Base-by-base conservation (phyloP, 176 grass and related monocot genomes). In the Oryza officinalis region DNA sequence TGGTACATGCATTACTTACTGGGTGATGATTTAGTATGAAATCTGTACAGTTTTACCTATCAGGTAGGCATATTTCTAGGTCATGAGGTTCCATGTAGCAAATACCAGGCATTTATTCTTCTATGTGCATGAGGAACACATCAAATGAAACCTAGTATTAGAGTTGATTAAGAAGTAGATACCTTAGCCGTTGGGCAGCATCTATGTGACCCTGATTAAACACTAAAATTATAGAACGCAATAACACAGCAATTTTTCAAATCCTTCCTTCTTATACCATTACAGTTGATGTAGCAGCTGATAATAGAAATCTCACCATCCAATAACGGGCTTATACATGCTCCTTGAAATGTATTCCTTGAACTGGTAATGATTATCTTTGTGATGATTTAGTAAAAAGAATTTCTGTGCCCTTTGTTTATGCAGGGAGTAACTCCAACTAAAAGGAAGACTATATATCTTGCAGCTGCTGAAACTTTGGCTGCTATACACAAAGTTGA, bases 401-500 rank as follows among this genome's bases (percentile, higher is more conserved):
- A 23, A 32, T 84, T 60, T 79, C n/a, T 64, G 17, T 61, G 10
- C 70, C 32, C 49, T 71, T 76, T 88, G 31, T 13, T 38, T 83
- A 27, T 25, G 32, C 78, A 98, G 93, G 86, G 83, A 74, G 50
- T 95, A 61, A 63, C 66, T 59, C 91, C 96, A 61, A 65, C 78
- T 13, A 94, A 90, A 87, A 88, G 89, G 77, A 91, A 20, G 63
- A 37, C 22, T 78, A 65, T 99, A 85, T 99, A 92, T 88, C 65
- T 96, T 73, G 92, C 81, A 52, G 84, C 83, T 46, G 89, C 86
- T 0, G 87, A 91, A 92, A 88, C 93, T 81, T 85, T 99, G 78
- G 87, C 96, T 79, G 75, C 81, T 68, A 78, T 96, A 61, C 96
- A 99, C 83, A 92, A 83, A 86, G 86, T 96, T 81, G 83, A 99